Conservation (phyloP, 805 yeast genomes). For the Pichia exigua region DNA sequence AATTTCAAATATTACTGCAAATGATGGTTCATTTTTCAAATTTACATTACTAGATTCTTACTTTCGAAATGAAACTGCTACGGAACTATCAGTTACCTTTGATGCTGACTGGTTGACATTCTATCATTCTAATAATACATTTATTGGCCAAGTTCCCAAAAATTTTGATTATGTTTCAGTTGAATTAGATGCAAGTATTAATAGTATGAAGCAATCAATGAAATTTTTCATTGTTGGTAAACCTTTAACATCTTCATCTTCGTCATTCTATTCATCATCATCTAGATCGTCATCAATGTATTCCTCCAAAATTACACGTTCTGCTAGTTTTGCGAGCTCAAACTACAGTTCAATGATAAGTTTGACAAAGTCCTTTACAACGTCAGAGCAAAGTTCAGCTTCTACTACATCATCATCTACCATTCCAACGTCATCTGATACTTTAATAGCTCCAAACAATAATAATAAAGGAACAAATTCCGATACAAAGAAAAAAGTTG, state of each 20-base stretch:
- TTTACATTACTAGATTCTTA: conserved; percentile 46
- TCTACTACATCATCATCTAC: conserved; percentile 26
- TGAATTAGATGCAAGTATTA: conserved; percentile 34
- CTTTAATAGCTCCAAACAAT: conserved; percentile 19
- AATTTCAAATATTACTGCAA: conserved; percentile 58
- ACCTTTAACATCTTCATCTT: conserved; percentile 21
- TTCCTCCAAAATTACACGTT: conserved; percentile 16
- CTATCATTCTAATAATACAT: conserved; percentile 51
- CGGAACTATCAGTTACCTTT: conserved; percentile 40
- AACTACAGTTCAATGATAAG: conserved; percentile 8
- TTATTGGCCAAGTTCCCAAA: conserved; percentile 59
- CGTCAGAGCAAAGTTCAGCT: conserved; percentile 25
- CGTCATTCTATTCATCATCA: conserved; percentile 20
- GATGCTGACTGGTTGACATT: conserved; percentile 59
- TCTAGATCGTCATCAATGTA: conserved; percentile 23
- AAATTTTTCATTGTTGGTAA: conserved; percentile 50
- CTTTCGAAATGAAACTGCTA: conserved; percentile 46
- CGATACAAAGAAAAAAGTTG: conserved; percentile 42
- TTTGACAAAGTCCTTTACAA: conserved; percentile 22
- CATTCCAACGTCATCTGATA: conserved; percentile 23
- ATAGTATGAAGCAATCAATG: conserved; percentile 30
- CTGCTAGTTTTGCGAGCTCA: conserved; percentile 10
- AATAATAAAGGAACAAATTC: conserved; percentile 15
- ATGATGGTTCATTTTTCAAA: conserved; percentile 52
- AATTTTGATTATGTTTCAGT: conserved; percentile 36